These are phyloP conservation scores for Thalia dealbata DNA, from an alignment of 176 grass and related monocot species.

Conservation along the genomic window DNA sequence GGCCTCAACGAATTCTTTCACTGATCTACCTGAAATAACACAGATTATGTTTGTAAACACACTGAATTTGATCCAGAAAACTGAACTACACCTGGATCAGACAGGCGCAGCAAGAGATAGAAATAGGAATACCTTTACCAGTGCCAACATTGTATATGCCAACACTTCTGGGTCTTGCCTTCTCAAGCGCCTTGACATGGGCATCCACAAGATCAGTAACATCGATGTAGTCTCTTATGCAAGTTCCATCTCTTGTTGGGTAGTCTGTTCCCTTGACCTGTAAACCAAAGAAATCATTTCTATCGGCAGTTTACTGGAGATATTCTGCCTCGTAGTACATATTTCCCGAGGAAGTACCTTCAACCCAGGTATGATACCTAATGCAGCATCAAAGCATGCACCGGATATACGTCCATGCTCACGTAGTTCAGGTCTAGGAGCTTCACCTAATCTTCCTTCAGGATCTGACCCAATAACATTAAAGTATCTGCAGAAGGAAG, in stretches of 20 bases:
- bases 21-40: slow-evolving; percentile 62
- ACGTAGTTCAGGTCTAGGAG: slow-evolving; percentile 80
- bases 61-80: background rate
- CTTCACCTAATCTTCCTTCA: slow-evolving; percentile 72
- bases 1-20: slow-evolving; percentile 76
- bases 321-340: background rate
- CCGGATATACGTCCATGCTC: slow-evolving; percentile 87
- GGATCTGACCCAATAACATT: slow-evolving; percentile 97
- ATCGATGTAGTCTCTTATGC: slow-evolving; percentile 94
- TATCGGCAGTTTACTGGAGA: background rate
- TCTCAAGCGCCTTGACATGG: slow-evolving; percentile 85
- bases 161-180: slow-evolving; percentile 55
- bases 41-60: background rate
- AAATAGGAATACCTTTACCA: slow-evolving; percentile 42
- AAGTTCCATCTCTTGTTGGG: slow-evolving; percentile 69
- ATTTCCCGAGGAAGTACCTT: slow-evolving; percentile 28
- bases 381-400: slow-evolving; percentile 83
- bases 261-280: slow-evolving; percentile 76
- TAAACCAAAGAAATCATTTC: slow-evolving; percentile 1
- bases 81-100: too few relatives aligned
- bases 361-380: slow-evolving; percentile 58
- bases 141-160: slow-evolving; percentile 97
- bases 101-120: background rate
- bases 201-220: slow-evolving; percentile 95
- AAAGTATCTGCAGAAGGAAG: slow-evolving; percentile 60